Base-by-base conservation (phyloP, 257 asterid species). In the Lycium barbarum region DNA sequence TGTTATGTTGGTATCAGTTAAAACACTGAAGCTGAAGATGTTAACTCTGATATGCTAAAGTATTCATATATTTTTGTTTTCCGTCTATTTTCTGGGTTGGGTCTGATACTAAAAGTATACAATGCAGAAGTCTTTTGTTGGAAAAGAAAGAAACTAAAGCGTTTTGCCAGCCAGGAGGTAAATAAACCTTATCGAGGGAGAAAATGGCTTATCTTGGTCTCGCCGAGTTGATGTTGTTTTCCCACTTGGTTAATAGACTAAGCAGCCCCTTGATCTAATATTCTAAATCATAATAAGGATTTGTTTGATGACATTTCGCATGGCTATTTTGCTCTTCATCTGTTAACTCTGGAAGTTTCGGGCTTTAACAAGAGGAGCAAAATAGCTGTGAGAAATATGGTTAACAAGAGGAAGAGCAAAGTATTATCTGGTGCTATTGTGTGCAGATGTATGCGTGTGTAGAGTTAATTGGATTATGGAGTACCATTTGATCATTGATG, bases 361-460 rank as follows among this genome's bases (percentile, higher is more conserved):
- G 45, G 45, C 5, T 40, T 40, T 40, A 40, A 40, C 45, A 40
- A 40, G 45, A 40, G 45, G 45, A 40, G 4, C 45, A 40, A 40
- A 40, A 3, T 40, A 40, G 6, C 45, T 40, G 45, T 40, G 45
- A 40, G 45, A 40, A 40, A 40, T 40, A 40, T 40, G 6, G 45
- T 40, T 40, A 40, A 40, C 45, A 40, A 3, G 45, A 40, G 45
- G 45, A 40, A 40, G 63, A 17, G 47, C 14, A 8, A 53, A 78
- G 14, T 26, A 78, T 26, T 49, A 78, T 6, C 45, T 78, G 62
- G 82, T 78, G 10, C 82, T 53, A 14, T 78, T 53, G 62, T 53
- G 58, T 76, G 45, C 7, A 22, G 47, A 76, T 6, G 38, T 22
- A 38, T 49, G 47, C 45, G 26, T 78, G 14, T 53, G 65, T 7